Evolutionary conservation across 208 protist genomes (phyloP), one percentile per base, ranked within the genome.

Genomic region (Naegleria lovaniensis): DNA sequence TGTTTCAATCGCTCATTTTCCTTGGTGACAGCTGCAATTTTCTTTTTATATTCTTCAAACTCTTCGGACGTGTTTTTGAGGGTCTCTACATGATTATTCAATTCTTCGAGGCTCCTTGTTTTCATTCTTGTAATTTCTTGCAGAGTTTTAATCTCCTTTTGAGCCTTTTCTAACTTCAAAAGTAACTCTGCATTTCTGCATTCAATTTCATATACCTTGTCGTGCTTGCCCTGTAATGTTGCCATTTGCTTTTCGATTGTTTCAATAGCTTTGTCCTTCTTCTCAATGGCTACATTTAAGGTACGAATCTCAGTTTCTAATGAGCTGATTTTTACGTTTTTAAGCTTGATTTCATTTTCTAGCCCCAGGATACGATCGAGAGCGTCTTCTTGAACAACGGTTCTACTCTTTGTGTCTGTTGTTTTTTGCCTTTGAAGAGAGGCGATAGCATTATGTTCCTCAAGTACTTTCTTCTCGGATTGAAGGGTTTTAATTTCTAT

Each of bases 41-140:
- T 88, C 43, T 58, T 88, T 29, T 88, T 29, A 11, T 58, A 58
- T 43, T 88, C 85, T 88, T 88, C 33, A 36, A 58, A 88, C 39
- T 39, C 33, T 58, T 88, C 85, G 29, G 19, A 29, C 5, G 19
- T 38, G 16, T 29, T 58, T n/a, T 36, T 88, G 19, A 88, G 25
- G 6, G 5, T 58, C 22, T 88, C 85, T 33, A 88, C 25, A 58
- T 88, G 41, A 58, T 58, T 58, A 36, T 88, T 88, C 19, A 88
- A 38, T 58, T 48, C 43, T 38, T 88, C 85, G 0, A 88, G 11
- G 5, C n/a, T 58, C 15, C 36, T 88, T 38, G 85, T 88, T n/a
- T 88, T 88, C 85, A 88, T 88, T 88, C 43, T 88, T 19, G 41
- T 88, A 58, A 88, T 58, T 36, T 88, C 85, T 88, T 88, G 85